These are phyloP conservation scores for Termitomyces titanicus DNA, from an alignment of 768 basidiomycete genomes.

Conservation along the genomic window DNA sequence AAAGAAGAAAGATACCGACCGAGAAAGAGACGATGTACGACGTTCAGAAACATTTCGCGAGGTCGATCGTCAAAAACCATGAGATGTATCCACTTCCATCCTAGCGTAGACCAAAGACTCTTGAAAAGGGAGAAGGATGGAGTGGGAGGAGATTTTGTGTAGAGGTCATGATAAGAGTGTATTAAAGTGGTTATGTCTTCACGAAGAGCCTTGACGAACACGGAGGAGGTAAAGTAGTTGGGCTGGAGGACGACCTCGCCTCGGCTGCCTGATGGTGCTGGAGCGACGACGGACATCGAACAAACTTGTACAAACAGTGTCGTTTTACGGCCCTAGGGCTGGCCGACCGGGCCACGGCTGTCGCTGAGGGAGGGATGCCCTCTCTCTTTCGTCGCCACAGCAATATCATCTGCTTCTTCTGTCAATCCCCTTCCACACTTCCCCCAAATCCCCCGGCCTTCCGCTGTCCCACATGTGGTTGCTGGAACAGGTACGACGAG, in stretches of 20 bases:
- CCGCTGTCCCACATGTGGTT: constrained; percentile 62
- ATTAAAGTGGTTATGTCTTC: constrained; percentile 60
- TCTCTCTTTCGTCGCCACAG: constrained; percentile 52
- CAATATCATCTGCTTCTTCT: constrained; percentile 67
- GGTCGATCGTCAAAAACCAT: constrained; percentile 66
- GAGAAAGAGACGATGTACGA: constrained; percentile 59
- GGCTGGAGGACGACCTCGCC: constrained; percentile 70
- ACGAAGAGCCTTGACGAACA: constrained; percentile 62
- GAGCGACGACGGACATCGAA: constrained; percentile 38
- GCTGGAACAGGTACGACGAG: constrained; percentile 72
- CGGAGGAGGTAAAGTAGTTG: constrained; percentile 72
- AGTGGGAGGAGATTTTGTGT: constrained; percentile 25
- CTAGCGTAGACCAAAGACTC: constrained; percentile 56
- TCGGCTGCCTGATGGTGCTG: constrained; percentile 54
- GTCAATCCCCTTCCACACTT: constrained; percentile 42
- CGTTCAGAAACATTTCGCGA: constrained; percentile 58
- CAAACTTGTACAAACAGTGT: constrained; percentile 8
- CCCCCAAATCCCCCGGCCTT: constrained; percentile 54
- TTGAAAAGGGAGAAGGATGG: constrained; percentile 73
- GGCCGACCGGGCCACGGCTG: too few species aligned
- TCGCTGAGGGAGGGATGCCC: constrained; percentile 25
- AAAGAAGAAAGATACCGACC: constrained; percentile 37
- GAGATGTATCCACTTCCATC: constrained; percentile 78
- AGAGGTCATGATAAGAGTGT: constrained; percentile 48
- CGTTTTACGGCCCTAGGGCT: neutral